Base-by-base conservation (phyloP, 768 basidiomycete species). In the Tulasnella sp. region DNA sequence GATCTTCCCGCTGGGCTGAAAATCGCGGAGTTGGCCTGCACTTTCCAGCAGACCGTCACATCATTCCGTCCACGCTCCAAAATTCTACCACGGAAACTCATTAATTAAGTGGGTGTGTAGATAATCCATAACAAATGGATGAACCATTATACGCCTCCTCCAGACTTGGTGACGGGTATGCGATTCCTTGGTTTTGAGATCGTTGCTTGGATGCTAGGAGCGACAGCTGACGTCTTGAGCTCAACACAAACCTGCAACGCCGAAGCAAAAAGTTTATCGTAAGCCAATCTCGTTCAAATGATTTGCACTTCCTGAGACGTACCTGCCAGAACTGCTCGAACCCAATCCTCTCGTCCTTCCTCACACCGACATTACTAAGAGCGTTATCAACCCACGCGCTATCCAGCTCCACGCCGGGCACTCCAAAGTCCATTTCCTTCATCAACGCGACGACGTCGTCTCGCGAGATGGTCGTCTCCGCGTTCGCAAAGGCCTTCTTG, bases 301-400 rank as follows among this genome's bases (percentile, higher is more conserved):
- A 59, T 29, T 0, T 19, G 32, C 11, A 47, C 62, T 71, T 67
- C 69, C 29, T 19, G 17, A 73, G 72, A 41, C 88, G 16, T 75
- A 92, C 92, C 86, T 95, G 93, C 65, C 95, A 83, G 79, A 95
- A 95, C 77, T 92, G 91, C 75, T 95, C 91, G 76, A 93, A 88
- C 74, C 89, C 87, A 63, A 97, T 80, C 34, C 85, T 84, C 35
- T 80, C 79, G 76, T 84, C 82, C 26, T 80, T 79, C 65, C 82
- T 80, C 79, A 91, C 87, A 3, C 91, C 94, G 74, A 90, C 88
- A 78, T 90, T 88, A 71, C 84, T 84, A 67, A 95, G 83, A 0
- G 93, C 91, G 78, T 92, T 90, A 39, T 87, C 84, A 52, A 88
- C 83, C 74, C 93, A 91, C 75, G 87, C 86, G 52, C 82, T 79